A percentile compares a stretch with the other conserved stretches of the same genome.
Conservation (phyloP, 2,329 filamentous ascomycete genomes). For the Aspergillus unguis region DNA sequence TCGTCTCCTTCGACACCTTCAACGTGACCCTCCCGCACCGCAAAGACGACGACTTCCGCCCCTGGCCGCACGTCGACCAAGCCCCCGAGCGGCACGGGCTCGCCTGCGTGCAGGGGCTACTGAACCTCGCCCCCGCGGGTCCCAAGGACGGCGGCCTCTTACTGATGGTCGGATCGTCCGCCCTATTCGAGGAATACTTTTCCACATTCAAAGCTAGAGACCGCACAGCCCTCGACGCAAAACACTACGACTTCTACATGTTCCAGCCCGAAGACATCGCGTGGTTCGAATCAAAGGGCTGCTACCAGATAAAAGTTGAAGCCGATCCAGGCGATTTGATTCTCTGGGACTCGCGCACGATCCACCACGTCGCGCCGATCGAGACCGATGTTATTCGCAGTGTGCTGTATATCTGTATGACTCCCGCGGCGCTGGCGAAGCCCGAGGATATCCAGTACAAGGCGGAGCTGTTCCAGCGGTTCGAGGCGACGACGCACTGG, state of each 20-base stretch:
- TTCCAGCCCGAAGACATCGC: not conserved
- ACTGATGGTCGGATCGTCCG: conserved; percentile 43
- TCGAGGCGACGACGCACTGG: conserved; percentile 11
- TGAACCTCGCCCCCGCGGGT: conserved; percentile 47
- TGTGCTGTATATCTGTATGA: conserved; percentile 41
- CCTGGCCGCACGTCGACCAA: conserved; percentile 49
- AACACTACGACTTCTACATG: conserved; percentile 7
- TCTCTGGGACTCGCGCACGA: conserved; percentile 1
- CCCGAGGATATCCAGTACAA: conserved; percentile 43
- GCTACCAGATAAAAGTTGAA: not conserved
- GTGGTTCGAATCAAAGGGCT: not conserved
- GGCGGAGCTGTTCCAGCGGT: conserved; percentile 39
- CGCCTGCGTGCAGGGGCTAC: conserved; percentile 39
- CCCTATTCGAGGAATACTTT: conserved; percentile 47
- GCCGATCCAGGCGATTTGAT: not conserved
- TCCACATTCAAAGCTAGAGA: conserved; percentile 6
- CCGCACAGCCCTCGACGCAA: conserved; percentile 22
- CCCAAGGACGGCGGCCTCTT: conserved; percentile 48
- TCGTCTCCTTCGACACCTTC: conserved; percentile 29
- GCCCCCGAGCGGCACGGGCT: conserved; percentile 39
- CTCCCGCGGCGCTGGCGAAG: conserved; percentile 37
- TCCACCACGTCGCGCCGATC: conserved; percentile 13
- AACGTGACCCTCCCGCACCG: conserved; percentile 45
- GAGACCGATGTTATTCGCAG: conserved; percentile 29
- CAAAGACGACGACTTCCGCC: conserved; percentile 37